Evolutionary conservation across 495 filamentous ascomycete species (phyloP), one percentile per base, ranked within the genome.

Genomic region (Geoglossum glabrum): DNA sequence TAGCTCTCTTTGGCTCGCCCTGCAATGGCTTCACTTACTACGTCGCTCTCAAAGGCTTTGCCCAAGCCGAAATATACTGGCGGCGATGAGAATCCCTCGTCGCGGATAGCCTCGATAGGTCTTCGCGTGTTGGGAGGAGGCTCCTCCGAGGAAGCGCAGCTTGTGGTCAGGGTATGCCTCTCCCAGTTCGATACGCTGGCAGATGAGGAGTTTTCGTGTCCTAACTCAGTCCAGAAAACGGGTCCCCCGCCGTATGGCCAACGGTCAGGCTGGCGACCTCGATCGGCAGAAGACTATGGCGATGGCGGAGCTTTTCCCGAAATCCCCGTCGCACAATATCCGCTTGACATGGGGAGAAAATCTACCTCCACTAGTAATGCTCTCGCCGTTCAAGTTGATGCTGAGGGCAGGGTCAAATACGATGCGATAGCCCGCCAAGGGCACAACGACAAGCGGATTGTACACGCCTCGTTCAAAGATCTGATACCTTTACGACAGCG

Each of bases 271-370:
- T 95, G 89, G 89, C 82, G 90, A 59, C 89, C 89, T 19, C 81
- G 88, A 60, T 76, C 76, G 11, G 74, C 81, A 60, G 90, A 96
- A 69, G 93, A 97, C 70, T 97, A 86, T 71, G 90, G 86, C 64
- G 90, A 97, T 74, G 92, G 92, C 58, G 92, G 92, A 64, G 89
- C 90, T 52, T 98, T 97, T 69, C 89, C 92, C 34, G 92, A 98
- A 68, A 83, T 98, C 47, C 81, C 84, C 26, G 79, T 97, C 50
- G 92, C 90, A 27, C 92, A 98, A 64, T 98, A 98, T 66, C 90
- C 90, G 46, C 81, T 93, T 34, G 85, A 90, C 59, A 93, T 95
- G 89, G 93, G 92, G 36, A 79, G 85, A 57, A 90, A 90, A 69
- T 71, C 72, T 31, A 73, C 77, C 19, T 71, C 77, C 3, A 83